These are phyloP conservation scores for Anthracocystis setariae DNA, from an alignment of 1,284 basidiomycete species.

Conservation along the genomic window DNA sequence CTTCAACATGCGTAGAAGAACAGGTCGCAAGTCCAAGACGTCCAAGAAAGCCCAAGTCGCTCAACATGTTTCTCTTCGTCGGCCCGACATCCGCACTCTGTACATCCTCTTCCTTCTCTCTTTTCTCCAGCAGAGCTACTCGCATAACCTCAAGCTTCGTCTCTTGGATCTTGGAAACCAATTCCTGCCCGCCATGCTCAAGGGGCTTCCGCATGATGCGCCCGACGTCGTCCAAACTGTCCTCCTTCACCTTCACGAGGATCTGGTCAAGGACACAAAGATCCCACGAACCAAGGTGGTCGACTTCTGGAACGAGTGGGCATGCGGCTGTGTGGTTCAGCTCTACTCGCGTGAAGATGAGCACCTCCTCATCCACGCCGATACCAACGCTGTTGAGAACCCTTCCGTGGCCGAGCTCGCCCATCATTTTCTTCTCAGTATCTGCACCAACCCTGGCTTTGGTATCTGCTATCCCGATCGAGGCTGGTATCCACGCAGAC, in stretches of 20 bases:
- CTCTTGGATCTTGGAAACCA: slow-evolving; percentile 53
- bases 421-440: slow-evolving; percentile 86
- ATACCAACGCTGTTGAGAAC: slow-evolving; percentile 23
- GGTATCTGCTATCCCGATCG: slow-evolving; percentile 88
- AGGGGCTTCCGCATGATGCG: slow-evolving; percentile 53
- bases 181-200: slow-evolving; percentile 48
- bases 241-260: slow-evolving; percentile 59
- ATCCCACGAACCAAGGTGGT: slow-evolving; percentile 56
- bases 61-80: slow-evolving; percentile 43
- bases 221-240: slow-evolving; percentile 54
- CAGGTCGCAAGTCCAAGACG: slow-evolving; percentile 21
- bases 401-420: slow-evolving; percentile 77
- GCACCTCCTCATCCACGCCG: slow-evolving; percentile 38
- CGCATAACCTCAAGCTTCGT: slow-evolving; percentile 37
- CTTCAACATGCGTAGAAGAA: slow-evolving; percentile 51
- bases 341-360: slow-evolving; percentile 59
- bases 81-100: slow-evolving; percentile 61
- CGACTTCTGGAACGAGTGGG: slow-evolving; percentile 59
- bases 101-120: slow-evolving; percentile 62
- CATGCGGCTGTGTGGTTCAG: slow-evolving; percentile 52
- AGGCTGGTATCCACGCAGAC: slow-evolving; percentile 81
- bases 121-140: slow-evolving; percentile 55
- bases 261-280: slow-evolving; percentile 53
- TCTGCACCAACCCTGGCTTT: slow-evolving; percentile 82
- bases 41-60: slow-evolving; percentile 32